A percentile compares a stretch with the other conserved stretches of the same genome.
Evolutionary conservation across 2,329 filamentous ascomycete genomes (phyloP).

Genomic region (Curvularia sp.): DNA sequence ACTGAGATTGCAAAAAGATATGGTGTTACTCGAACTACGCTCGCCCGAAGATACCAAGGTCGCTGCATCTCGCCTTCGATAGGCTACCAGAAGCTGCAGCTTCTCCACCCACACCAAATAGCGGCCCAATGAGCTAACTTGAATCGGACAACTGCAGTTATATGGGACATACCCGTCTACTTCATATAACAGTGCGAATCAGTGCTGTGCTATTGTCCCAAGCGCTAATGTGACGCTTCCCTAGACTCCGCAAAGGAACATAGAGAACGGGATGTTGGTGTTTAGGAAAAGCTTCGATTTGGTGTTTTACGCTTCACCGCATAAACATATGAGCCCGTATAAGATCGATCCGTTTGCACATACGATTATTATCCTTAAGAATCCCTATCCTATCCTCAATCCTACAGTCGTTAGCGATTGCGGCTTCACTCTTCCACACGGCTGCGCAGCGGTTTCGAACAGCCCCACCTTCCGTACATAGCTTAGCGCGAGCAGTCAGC

Average conservation of each 20-base stretch:
- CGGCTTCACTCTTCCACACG: too few species aligned
- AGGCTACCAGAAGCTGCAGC: neutral
- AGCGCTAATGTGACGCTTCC: slow-evolving; percentile 51
- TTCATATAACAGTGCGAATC: too few species aligned
- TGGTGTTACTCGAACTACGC: neutral
- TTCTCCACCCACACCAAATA: slow-evolving; percentile 31
- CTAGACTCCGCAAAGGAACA: slow-evolving; percentile 70
- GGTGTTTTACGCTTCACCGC: neutral
- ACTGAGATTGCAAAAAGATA: neutral
- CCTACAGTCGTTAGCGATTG: too few species aligned
- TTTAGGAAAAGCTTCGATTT: slow-evolving; percentile 57
- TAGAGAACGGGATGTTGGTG: slow-evolving; percentile 63
- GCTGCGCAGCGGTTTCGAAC: too few species aligned
- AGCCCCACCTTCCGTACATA: too few species aligned
- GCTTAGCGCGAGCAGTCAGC: neutral
- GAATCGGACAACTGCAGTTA: too few species aligned
- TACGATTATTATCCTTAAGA: too few species aligned
- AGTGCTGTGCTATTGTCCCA: too few species aligned
- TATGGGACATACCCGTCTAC: too few species aligned
- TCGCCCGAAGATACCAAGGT: neutral
- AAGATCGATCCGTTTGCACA: too few species aligned
- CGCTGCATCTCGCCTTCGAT: neutral
- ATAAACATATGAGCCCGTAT: neutral
- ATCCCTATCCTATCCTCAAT: too few species aligned
- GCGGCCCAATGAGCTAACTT: too few species aligned